These are phyloP conservation scores for Fragaria iinumae DNA, from an alignment of 306 rosid genomes.

Conservation along the genomic window DNA sequence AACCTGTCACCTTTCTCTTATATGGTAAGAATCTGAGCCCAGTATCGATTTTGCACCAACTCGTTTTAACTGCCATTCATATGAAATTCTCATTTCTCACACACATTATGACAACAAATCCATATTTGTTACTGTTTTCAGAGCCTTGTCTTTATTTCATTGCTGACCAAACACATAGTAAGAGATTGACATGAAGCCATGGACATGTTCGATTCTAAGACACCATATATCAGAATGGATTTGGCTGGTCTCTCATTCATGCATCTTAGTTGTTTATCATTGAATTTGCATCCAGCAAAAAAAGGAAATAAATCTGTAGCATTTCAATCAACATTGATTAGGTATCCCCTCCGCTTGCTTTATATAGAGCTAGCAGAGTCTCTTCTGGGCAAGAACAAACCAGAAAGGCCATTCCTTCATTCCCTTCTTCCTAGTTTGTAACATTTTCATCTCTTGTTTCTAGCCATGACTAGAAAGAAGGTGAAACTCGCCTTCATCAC, in stretches of 20 bases:
- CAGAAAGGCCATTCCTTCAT: not conserved
- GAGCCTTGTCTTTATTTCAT: not conserved
- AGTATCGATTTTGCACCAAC: not conserved
- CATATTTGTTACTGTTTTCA: not conserved
- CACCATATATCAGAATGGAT: not conserved
- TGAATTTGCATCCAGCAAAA: not conserved
- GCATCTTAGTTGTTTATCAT: not conserved
- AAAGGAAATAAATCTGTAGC: too few species aligned
- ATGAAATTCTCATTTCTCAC: not conserved
- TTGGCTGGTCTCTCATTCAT: conserved; percentile 4
- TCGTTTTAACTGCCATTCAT: not conserved
- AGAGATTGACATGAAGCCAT: not conserved
- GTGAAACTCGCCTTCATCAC: conserved; percentile 43
- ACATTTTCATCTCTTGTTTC: not conserved
- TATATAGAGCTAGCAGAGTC: conserved; percentile 1
- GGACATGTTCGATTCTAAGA: not conserved
- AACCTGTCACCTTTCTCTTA: too few species aligned
- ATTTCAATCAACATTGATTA: not conserved
- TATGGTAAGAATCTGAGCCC: not conserved
- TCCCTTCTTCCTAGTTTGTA: not conserved
- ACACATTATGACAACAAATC: not conserved
- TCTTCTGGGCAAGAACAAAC: not conserved
- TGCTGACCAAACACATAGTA: not conserved
- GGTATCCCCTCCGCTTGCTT: not conserved
- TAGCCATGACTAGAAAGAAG: conserved; percentile 51